Base-by-base conservation (phyloP, 1,284 basidiomycete genomes). In the Rhodotorula glutinis region DNA sequence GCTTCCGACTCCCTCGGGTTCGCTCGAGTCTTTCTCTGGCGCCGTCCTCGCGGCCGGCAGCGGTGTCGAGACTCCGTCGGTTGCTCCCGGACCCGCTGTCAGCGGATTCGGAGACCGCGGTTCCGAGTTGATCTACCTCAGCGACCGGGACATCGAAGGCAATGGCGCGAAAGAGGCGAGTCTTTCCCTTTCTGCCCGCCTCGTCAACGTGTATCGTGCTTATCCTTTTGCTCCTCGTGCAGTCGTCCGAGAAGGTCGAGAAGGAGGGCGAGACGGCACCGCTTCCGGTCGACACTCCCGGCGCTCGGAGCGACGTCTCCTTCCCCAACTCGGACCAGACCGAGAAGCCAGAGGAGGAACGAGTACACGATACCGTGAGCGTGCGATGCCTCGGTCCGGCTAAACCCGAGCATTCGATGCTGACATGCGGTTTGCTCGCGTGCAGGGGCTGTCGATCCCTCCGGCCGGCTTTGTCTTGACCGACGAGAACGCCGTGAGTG, bases 1-100 rank as follows among this genome's bases (percentile, higher is more conserved):
- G 27, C 47, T 51, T 40, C 38, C 41, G 16, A 52, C 17, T 9
- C 53, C 60, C 13, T 53, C 59, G n/a, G 46, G 25, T 19, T 63
- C 62, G 55, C 33, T 29, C 13, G 41, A 21, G 4, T 64, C 62
- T 29, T 68, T 68, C 56, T 27, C 66, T 4, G 66, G 59, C 16
- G 66, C 56, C 25, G 66, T 68, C n/a, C 62, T 68, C 53, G 62
- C 58, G 29, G 66, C 66, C 5, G 55, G 38, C 16, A 27, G 43
- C 21, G 59, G 60, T 8, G 57, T 68, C 44, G 44, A 59, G n/a
- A 68, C 66, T 4, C 66, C 66, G 1, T 51, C 55, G 2, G 57
- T 54, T 19, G 57, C 62, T 9, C 56, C 51, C 25, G 62, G 56
- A 5, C 49, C 51, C 17, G 56, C 49, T 4, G 46, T 13, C 11